A percentile compares a stretch with the other conserved stretches of the same genome.
phyloP scores from a whole-genome alignment of 106 monocot genomes.

The Acorus gramineus region DNA sequence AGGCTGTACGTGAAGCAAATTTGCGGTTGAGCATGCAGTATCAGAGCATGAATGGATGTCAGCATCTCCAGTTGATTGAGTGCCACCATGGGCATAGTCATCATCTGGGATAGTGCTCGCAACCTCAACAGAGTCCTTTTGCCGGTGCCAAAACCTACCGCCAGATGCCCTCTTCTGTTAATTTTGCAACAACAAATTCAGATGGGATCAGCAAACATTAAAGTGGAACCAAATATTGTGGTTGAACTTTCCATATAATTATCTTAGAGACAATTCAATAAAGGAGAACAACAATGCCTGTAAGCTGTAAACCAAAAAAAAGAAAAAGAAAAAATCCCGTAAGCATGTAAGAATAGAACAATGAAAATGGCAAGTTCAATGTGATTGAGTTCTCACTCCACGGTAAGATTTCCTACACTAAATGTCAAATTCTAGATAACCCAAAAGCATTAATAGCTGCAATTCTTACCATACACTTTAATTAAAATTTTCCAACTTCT shows the following conservation, averaged over 20 bases:
- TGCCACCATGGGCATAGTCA: constrained; percentile 12
- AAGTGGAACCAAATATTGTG: background rate
- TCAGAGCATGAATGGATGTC: constrained; percentile 27
- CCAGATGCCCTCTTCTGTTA: constrained; percentile 31
- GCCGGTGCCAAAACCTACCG: constrained; percentile 19
- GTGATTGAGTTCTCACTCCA: too few relatives aligned
- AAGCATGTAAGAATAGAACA: too few relatives aligned
- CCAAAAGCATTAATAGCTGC: too few relatives aligned
- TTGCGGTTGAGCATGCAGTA: constrained; percentile 19
- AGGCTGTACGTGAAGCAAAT: constrained; percentile 20
- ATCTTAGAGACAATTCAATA: too few relatives aligned
- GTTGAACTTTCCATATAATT: background rate
- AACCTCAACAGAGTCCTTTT: constrained; percentile 30
- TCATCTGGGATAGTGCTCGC: constrained; percentile 20
- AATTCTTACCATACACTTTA: too few relatives aligned
- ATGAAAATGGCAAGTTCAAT: too few relatives aligned
- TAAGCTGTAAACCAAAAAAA: too few relatives aligned
- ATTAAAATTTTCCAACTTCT: too few relatives aligned
- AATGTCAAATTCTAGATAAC: too few relatives aligned
- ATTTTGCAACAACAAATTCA: background rate
- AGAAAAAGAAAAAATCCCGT: too few relatives aligned
- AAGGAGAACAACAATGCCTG: too few relatives aligned
- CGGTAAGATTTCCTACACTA: too few relatives aligned
- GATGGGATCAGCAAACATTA: background rate
- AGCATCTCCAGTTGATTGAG: constrained; percentile 7